Conservation (phyloP, 495 filamentous ascomycete genomes). For the Penicillium coprophilum region DNA sequence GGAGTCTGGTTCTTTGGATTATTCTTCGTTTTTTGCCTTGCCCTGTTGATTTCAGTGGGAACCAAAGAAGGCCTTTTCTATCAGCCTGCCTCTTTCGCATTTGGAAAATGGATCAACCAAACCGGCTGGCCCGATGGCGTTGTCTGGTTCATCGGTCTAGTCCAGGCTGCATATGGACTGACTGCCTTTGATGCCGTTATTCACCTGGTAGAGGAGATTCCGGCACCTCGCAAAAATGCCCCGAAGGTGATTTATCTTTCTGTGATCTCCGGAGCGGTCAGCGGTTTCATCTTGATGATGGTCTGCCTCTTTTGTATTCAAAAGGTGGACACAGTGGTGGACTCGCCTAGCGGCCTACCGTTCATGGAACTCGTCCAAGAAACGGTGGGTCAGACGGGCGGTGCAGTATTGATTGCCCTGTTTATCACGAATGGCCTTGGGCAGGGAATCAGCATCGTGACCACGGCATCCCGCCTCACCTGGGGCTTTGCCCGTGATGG, state of each 20-base stretch:
- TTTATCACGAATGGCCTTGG: constrained; percentile 48
- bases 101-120: constrained; percentile 57
- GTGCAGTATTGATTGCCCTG: constrained; percentile 39
- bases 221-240: constrained; percentile 40
- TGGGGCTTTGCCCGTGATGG: constrained; percentile 58
- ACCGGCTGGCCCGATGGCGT: constrained; percentile 63
- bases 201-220: constrained; percentile 56
- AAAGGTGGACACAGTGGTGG: constrained; percentile 57
- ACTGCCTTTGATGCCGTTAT: constrained; percentile 62
- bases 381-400: constrained; percentile 36
- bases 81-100: constrained; percentile 51
- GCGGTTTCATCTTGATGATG: constrained; percentile 67
- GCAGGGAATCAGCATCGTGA: constrained; percentile 43
- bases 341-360: constrained; percentile 39
- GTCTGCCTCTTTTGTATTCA: constrained; percentile 73
- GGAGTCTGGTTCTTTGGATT: constrained; percentile 45
- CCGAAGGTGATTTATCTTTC: constrained; percentile 40
- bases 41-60: constrained; percentile 44
- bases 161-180: constrained; percentile 59
- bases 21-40: constrained; percentile 45
- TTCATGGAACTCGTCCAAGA: constrained; percentile 44
- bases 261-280: constrained; percentile 45
- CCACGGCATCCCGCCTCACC: constrained; percentile 50
- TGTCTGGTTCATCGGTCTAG: constrained; percentile 60
- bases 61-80: constrained; percentile 32